Evolutionary conservation across 192 early-diverging fungal genomes (phyloP).

Genomic region (Podochytrium sp.): DNA sequence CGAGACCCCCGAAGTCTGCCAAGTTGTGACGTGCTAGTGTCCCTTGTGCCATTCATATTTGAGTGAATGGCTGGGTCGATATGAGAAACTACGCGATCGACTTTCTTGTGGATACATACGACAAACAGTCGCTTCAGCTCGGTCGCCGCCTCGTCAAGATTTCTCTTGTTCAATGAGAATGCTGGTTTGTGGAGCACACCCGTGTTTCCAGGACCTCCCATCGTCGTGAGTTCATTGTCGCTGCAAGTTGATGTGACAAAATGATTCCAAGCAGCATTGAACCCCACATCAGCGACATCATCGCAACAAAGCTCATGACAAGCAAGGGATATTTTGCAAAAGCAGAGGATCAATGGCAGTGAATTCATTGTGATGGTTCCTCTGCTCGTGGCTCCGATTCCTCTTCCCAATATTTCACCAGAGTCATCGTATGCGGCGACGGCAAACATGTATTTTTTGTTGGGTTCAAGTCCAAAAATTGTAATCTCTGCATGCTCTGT

Average conservation of each 20-base stretch:
- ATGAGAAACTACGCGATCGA: conserved; percentile 29
- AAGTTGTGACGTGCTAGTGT: conserved; percentile 28
- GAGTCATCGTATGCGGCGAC: conserved; percentile 38
- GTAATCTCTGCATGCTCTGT: conserved; percentile 33
- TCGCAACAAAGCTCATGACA: conserved; percentile 34
- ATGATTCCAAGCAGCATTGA: conserved; percentile 21
- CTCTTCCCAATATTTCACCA: conserved; percentile 39
- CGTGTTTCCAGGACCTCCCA: background rate
- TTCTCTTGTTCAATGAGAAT: conserved; percentile 4
- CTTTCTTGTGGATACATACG: conserved; percentile 28
- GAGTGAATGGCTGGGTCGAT: conserved; percentile 33
- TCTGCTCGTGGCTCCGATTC: conserved; percentile 39
- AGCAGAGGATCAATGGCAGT: conserved; percentile 45
- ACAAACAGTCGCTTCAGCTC: conserved; percentile 30
- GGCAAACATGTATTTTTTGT: conserved; percentile 42
- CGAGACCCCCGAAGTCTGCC: conserved; percentile 18
- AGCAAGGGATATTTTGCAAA: conserved; percentile 31
- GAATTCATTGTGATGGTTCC: conserved; percentile 37
- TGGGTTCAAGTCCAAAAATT: conserved; percentile 38
- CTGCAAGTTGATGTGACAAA: conserved; percentile 18
- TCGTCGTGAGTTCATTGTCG: background rate
- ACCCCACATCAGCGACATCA: conserved; percentile 37
- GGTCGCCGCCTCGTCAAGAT: conserved; percentile 24
- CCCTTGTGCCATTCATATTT: conserved; percentile 28
- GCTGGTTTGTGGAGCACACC: conserved; percentile 18